Evolutionary conservation across 2,329 filamentous ascomycete genomes (phyloP), one percentile per base, ranked within the genome.

Genomic region (Fusarium sp.): DNA sequence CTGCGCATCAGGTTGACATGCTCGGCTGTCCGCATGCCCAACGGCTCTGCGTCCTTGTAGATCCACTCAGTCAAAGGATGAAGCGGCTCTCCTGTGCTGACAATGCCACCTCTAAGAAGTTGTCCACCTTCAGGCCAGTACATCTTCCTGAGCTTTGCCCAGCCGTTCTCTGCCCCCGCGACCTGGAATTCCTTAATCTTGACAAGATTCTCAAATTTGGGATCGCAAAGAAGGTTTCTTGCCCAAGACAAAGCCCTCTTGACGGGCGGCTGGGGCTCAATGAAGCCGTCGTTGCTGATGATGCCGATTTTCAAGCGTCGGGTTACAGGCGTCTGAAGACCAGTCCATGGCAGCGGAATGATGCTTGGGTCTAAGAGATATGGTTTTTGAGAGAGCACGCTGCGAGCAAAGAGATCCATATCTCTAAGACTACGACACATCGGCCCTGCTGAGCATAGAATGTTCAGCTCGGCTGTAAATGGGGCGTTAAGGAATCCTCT

Each of bases 71-170:
- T 86, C 2, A 87, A 75, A 0, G 81, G 75, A 11, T 81, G 80
- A n/a, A 81, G 67, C 0, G 85, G 85, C 66, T 87, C 85, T 9
- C 81, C 82, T 0, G 81, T 76, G 10, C 75, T 67, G 0, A 67
- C 66, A 31, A 87, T 76, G 16, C 77, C 70, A 3, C 73, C 74
- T 41, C 54, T 75, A 27, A 54, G 76, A 77, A 52, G 79, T 67
- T 34, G 66, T 58, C 41, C 83, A 13, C 81, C 82, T 28, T 85
- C 84, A 0, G 85, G 85, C 74, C 82, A 87, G 76, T 87, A 87
- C 12, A 84, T 80, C 4, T 66, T 66, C 50, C 77, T 66, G 67
- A 84, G 81, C 70, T 70, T 76, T 0, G 41, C 36, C 65, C 73
- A 77, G 0, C 77, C 78, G 16, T 81, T 68, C 27, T 70, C 69